Base-by-base conservation (phyloP, 2,329 filamentous ascomycete genomes). In the Fusarium sacchari region DNA sequence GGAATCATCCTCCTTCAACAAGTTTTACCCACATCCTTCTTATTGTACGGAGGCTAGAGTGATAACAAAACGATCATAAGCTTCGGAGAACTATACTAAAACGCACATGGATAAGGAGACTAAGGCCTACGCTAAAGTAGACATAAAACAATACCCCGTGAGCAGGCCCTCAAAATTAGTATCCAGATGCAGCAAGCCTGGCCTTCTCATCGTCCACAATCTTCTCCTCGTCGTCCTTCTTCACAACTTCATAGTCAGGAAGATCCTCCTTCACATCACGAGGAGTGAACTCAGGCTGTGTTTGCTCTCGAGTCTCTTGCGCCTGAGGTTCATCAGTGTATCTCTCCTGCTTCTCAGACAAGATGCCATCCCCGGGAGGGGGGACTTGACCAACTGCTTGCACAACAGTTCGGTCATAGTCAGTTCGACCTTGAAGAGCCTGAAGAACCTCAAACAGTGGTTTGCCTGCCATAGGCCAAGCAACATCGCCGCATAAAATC, bases 401-500 rank as follows among this genome's bases (percentile, higher is more conserved):
- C 30, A 82, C 75, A 2, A 81, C 64, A 11, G 53, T 67, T 11
- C 53, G 72, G 57, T 82, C 73, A 42, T 79, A 76, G 43, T 77
- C 71, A 3, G 69, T 42, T 18, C 68, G 73, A 3, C 83, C 83
- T 57, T 85, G 81, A 7, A 84, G 77, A n/a, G 78, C 81, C 68
- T 80, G 80, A 11, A 86, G 76, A 1, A 84, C 81, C 66, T 84
- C 83, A 20, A 81, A 79, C 5, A 86, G 76, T 44, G 82, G 80
- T 60, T 80, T 80, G 14, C 78, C 82, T 8, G 79, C 80, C 46
- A 80, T 76, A 2, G 84, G 84, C 83, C 83, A 85, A 52, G 83
- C 80, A 7, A 83, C 80, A 14, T 84, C 79, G 8, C 78, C 81
- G 36, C 71, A 69, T 5, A 85, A 66, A 47, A 85, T 84, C 62